Conservation (phyloP, 306 rosid genomes). For the Pyrus communis region DNA sequence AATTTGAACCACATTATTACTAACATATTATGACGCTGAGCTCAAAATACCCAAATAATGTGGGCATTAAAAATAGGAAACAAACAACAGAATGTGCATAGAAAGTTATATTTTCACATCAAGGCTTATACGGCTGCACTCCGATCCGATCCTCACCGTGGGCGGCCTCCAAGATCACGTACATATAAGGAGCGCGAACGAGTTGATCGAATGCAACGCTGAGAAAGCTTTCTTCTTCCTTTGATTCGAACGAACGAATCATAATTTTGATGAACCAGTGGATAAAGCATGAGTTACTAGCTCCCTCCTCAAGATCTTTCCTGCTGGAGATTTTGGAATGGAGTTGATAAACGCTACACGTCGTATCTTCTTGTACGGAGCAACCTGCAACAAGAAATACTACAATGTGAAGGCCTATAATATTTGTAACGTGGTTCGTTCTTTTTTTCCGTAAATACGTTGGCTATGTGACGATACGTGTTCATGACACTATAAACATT, state of each 20-base stretch:
- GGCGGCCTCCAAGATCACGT: not conserved
- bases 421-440: not conserved
- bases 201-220: not conserved
- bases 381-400: constrained; percentile 44
- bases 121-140: not conserved
- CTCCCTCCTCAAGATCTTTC: constrained; percentile 85
- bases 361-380: constrained; percentile 88
- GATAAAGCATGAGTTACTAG: constrained; percentile 51
- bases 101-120: not conserved
- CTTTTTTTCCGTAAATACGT: not conserved
- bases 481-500: too few relatives aligned
- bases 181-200: not conserved
- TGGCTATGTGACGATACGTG: not conserved
- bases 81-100: too few relatives aligned
- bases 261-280: constrained; percentile 47
- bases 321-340: constrained; percentile 72
- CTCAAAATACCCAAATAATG: too few relatives aligned
- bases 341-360: constrained; percentile 57
- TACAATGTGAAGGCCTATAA: not conserved
- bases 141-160: not conserved
- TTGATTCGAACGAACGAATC: constrained; percentile 2
- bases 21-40: too few relatives aligned
- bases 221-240: not conserved
- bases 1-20: too few relatives aligned
- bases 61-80: too few relatives aligned